These are phyloP conservation scores for Colletotrichum sidae DNA, from an alignment of 2,329 filamentous ascomycete genomes.

Conservation along the genomic window DNA sequence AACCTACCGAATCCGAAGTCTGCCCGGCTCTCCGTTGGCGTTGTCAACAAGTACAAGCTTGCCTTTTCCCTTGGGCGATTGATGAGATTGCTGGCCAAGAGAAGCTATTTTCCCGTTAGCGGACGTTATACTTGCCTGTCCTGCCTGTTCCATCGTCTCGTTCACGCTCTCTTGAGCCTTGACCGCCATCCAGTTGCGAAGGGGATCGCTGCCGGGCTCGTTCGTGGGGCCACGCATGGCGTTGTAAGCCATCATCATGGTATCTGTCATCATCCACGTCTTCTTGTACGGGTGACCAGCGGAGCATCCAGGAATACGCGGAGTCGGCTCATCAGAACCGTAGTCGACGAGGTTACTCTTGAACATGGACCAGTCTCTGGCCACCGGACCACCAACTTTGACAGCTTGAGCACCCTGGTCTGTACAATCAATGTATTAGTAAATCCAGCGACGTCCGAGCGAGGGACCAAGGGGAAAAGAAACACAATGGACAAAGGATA, in stretches of 20 bases:
- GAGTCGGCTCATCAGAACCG: conserved; percentile 12
- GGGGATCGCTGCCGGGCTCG: conserved; percentile 40
- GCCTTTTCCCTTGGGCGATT: too few relatives aligned
- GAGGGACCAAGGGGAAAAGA: neutral
- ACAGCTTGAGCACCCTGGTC: neutral
- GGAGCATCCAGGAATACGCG: conserved; percentile 34
- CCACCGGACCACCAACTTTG: neutral
- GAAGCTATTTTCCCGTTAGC: too few relatives aligned
- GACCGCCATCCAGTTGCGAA: conserved; percentile 44
- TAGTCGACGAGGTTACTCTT: conserved; percentile 33
- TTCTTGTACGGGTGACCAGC: conserved; percentile 32
- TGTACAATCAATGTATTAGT: neutral
- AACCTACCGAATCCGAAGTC: too few relatives aligned
- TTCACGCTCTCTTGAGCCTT: conserved; percentile 23
- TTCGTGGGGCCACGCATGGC: conserved; percentile 47
- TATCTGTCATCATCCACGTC: conserved; percentile 41
- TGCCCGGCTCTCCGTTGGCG: too few relatives aligned
- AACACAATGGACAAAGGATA: neutral
- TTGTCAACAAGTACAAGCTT: too few relatives aligned
- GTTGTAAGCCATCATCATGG: conserved; percentile 46
- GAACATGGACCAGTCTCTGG: conserved; percentile 34
- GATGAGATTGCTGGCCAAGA: too few relatives aligned
- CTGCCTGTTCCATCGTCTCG: neutral
- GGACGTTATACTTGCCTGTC: neutral
- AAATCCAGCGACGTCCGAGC: too few relatives aligned